A percentile compares a stretch with the other conserved stretches of the same genome.
These are phyloP conservation scores for Neurospora tetraspora DNA, from an alignment of 495 filamentous ascomycete species.

Conservation along the genomic window DNA sequence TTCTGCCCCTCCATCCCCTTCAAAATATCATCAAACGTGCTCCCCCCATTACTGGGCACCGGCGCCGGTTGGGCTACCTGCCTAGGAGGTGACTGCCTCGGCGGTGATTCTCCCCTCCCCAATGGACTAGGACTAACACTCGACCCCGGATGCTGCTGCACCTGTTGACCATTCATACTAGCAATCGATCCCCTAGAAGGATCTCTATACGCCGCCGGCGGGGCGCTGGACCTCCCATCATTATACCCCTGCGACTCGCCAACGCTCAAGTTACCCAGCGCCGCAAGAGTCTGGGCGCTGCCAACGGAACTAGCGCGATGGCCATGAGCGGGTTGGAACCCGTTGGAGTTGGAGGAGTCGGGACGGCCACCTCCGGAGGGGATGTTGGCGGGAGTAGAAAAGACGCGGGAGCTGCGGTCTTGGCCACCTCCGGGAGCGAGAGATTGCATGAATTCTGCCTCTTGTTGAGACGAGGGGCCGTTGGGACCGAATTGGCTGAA, in stretches of 20 bases:
- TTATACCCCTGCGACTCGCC: neutral
- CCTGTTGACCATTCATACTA: neutral
- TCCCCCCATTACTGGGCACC: constrained; percentile 3
- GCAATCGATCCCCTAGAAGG: neutral
- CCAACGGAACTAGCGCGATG: neutral
- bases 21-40: constrained; percentile 60
- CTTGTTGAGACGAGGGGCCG: neutral
- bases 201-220: neutral
- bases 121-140: neutral
- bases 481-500: neutral
- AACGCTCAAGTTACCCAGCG: neutral
- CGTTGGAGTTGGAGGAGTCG: neutral
- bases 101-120: neutral
- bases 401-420: neutral
- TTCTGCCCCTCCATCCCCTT: constrained; percentile 36
- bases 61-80: neutral
- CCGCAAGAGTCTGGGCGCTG: neutral
- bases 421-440: neutral
- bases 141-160: neutral
- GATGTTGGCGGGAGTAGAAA: neutral
- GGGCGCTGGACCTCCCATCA: neutral
- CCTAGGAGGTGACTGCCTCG: neutral
- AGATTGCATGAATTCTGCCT: neutral
- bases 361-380: neutral
- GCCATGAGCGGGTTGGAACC: neutral